Conservation (phyloP, 768 basidiomycete genomes). For the Auriscalpium vulgare region DNA sequence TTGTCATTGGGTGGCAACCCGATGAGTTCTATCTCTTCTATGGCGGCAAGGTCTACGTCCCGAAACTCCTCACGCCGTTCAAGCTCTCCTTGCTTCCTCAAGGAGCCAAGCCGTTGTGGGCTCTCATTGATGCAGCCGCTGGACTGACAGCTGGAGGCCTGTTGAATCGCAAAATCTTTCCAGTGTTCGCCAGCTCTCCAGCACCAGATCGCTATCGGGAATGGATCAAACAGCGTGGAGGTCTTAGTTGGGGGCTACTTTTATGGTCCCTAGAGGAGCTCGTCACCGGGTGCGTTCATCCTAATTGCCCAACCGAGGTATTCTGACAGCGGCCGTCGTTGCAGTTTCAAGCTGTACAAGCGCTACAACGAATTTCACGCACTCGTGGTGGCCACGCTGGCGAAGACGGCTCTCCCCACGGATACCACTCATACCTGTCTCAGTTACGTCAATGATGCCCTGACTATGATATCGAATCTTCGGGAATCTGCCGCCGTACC, state of each 20-base stretch:
- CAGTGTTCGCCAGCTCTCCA: neutral
- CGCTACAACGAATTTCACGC: no score
- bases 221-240: slow-evolving; percentile 8
- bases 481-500: no score
- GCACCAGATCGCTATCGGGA: neutral
- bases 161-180: neutral
- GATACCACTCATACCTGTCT: no score
- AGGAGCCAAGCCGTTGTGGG: neutral
- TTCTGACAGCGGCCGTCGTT: neutral
- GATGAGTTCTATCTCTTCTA: neutral
- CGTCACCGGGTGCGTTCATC: neutral
- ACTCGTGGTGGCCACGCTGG: no score
- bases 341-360: neutral
- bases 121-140: neutral
- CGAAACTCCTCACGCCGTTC: neutral
- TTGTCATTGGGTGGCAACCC: no score
- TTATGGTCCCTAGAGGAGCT: neutral
- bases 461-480: no score
- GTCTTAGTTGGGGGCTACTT: neutral
- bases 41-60: neutral
- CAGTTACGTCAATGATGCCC: no score
- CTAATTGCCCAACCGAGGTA: neutral
- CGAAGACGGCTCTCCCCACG: no score
- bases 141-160: neutral
- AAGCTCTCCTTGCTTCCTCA: neutral